A percentile compares a stretch with the other conserved stretches of the same genome.
phyloP scores from a whole-genome alignment of 2,329 filamentous ascomycete species.

The Trichoderma cornu-damae region DNA sequence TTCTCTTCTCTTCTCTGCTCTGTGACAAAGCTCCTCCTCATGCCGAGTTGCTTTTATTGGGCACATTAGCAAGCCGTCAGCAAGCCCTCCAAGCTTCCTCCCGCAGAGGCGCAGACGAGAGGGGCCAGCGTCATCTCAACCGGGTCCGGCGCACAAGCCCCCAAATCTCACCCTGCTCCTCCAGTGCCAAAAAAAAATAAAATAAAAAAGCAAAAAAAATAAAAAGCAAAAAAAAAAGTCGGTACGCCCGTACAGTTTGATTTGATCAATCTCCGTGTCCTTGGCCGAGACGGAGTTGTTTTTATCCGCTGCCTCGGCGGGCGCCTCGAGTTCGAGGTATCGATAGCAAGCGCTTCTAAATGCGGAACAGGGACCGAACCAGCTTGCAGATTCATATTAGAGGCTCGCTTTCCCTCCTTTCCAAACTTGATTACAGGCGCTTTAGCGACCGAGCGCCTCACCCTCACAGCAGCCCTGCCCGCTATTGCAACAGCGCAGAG shows the following conservation, averaged over 20 bases:
- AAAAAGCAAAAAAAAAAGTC: no score
- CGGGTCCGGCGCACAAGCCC: conserved; percentile 12
- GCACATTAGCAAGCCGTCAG: conserved; percentile 6
- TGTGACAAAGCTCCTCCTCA: background rate
- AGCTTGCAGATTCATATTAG: no score
- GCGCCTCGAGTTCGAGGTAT: no score
- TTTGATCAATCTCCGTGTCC: no score
- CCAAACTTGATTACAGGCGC: background rate
- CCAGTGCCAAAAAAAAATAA: no score
- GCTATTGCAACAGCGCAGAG: conserved; percentile 12
- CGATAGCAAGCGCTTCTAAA: no score
- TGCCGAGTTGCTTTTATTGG: background rate
- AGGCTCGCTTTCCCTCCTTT: no score
- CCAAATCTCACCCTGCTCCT: conserved; percentile 13
- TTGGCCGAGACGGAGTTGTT: no score
- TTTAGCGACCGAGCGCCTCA: background rate
- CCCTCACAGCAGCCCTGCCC: background rate
- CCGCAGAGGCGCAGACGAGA: conserved; percentile 2
- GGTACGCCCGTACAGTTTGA: no score
- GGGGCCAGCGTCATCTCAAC: conserved; percentile 11
- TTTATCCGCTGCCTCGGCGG: no score
- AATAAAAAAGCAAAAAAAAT: no score
- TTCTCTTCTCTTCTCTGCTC: background rate
- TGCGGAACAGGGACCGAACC: no score
- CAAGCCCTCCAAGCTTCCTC: conserved; percentile 10